Base-by-base conservation (phyloP, 768 basidiomycete species). In the Pulveroboletus sp. region DNA sequence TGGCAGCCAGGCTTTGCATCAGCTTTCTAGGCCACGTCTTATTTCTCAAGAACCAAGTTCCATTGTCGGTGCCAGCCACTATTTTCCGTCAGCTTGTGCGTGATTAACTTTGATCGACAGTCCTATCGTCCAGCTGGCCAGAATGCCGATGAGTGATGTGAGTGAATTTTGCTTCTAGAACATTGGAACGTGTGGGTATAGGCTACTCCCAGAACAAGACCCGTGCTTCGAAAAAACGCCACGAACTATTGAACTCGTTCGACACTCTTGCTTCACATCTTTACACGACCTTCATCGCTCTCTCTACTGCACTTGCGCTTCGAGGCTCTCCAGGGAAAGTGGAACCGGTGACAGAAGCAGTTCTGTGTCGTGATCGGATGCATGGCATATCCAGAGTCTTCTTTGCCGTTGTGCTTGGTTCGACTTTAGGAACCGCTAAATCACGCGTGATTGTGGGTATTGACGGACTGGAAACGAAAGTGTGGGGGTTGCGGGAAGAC, bases 41-140 rank as follows among this genome's bases (percentile, higher is more conserved):
- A 15, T 91, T 86, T 60, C 69, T 90, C 48, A 91, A 90, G 63
- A 84, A 78, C 54, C 88, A 90, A 57, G 73, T 89, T 0, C 88
- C 87, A 1, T 81, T 89, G 87, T 89, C 59, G 68, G 86, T 77
- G 5, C 24, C 21, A 2, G 35, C n/a, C 4, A 15, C 40, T 10
- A 17, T 44, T 30, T 41, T 11, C 14, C 43, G 0, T 31, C 9
- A 1, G 13, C 31, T 10, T 9, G 7, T 13, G 13, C 3, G 15
- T 43, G 6, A 8, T 50, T 31, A 54, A 37, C 8, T 39, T 24
- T 36, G 2, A 17, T 41, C n/a, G 13, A 46, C 47, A 87, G 87
- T 39, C 87, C 87, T 6, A 72, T 89, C 6, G 62, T 72, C n/a
- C 87, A 88, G 59, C 70, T 89, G 1, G 69, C 71, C 3, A 76